These are phyloP conservation scores for Boechera divaricarpa DNA, from an alignment of 345 rosid species.

Conservation along the genomic window DNA sequence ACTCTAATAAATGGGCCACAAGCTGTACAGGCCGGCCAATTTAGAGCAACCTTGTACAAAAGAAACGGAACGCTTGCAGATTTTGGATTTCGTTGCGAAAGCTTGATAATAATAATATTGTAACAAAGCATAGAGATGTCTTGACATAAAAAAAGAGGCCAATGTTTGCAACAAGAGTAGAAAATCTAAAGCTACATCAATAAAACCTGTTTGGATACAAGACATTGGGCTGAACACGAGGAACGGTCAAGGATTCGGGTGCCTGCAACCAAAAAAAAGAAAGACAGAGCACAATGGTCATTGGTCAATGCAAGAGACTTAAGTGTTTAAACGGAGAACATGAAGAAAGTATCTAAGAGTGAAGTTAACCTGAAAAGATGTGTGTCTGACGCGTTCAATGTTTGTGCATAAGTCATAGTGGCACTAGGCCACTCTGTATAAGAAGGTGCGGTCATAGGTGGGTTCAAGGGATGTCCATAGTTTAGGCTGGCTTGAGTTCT, in stretches of 20 bases:
- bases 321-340: not conserved
- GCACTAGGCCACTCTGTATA: constrained; percentile 82
- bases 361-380: constrained; percentile 64
- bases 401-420: constrained; percentile 77
- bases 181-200: constrained; percentile 31
- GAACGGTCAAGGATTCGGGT: constrained; percentile 40
- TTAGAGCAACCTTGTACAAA: not conserved
- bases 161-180: constrained; percentile 37
- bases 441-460: constrained; percentile 57
- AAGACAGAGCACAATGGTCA: constrained; percentile 12
- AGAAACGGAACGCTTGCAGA: not conserved
- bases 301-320: constrained; percentile 15
- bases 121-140: constrained; percentile 33
- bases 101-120: constrained; percentile 13
- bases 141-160: not conserved
- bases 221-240: constrained; percentile 12
- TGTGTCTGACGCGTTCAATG: constrained; percentile 68
- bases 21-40: not conserved
- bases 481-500: constrained; percentile 59
- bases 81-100: constrained; percentile 11
- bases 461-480: constrained; percentile 65
- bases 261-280: constrained; percentile 27
- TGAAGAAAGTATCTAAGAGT: not conserved
- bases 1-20: not conserved
- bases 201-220: constrained; percentile 29